Conservation (phyloP, 2,329 filamentous ascomycete genomes). For the Aspergillus sp. region DNA sequence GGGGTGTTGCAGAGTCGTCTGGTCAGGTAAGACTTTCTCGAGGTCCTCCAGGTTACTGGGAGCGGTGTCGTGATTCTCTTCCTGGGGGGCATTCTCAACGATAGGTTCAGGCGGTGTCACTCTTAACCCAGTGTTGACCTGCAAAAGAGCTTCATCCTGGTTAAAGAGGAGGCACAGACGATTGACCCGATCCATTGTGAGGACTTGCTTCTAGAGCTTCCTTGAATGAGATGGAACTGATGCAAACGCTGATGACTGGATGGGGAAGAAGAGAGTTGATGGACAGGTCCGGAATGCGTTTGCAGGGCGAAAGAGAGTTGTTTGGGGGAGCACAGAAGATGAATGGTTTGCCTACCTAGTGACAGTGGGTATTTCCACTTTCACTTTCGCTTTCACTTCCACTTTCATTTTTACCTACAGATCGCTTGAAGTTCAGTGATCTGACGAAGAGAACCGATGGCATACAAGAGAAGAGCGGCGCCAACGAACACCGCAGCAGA, state of each 20-base stretch:
- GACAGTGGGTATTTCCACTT: background rate
- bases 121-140: slow-evolving; percentile 14
- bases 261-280: background rate
- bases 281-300: background rate
- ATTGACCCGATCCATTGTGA: slow-evolving; percentile 23
- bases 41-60: background rate
- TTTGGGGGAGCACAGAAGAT: background rate
- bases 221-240: background rate
- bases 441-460: too few species aligned
- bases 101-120: background rate
- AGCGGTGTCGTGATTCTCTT: background rate
- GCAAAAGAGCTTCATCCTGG: slow-evolving; percentile 24
- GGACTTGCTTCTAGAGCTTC: background rate
- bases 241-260: background rate
- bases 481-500: too few species aligned
- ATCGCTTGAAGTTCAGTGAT: too few species aligned
- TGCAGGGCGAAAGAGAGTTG: background rate
- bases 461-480: too few species aligned
- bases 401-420: too few species aligned
- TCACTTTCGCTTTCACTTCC: background rate
- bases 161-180: slow-evolving; percentile 32
- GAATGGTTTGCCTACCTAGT: background rate
- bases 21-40: background rate
- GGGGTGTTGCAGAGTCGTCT: background rate
- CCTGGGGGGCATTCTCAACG: background rate